Evolutionary conservation across 78 protist species (phyloP), one percentile per base, ranked within the genome.

Genomic region (Dictyostelium brefeldianum): DNA sequence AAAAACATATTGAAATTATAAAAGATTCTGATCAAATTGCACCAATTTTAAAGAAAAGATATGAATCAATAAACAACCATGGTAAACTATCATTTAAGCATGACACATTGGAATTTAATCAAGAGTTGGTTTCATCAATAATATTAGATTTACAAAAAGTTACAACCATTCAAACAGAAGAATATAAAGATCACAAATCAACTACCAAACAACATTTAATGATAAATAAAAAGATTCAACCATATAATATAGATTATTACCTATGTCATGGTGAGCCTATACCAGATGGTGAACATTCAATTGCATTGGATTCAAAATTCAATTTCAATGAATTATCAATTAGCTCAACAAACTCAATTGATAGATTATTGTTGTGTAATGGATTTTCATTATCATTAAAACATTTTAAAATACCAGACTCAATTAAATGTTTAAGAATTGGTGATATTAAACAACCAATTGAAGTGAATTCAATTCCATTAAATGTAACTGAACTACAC

Each of bases 211-310:
- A 71, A 71, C 79, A 71, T 71, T 43, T 71, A 71, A 71, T 71
- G 79, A 18, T 71, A 1, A 71, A 71, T 43, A 71, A 71, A 46
- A 71, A 41, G 7, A 43, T 71, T 20, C 79, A 71, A 71, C 50
- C 57, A n/a, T 71, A 71, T 46, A 71, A 71, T 43, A 43, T 43
- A 17, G 54, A 71, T 11, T 71, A 43, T 43, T 71, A 71, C 43
- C 43, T 71, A 20, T 71, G 57, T 43, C 79, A 71, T 71, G 79
- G 79, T 71, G 79, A 71, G n/a, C 79, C 79, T 43, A 71, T 71
- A 18, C 79, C 79, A 71, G 12, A 5, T 3, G 79, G 54, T 18
- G 54, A 27, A 5, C 41, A 51, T 41, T 43, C 50, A 4, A 25
- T 71, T 43, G 79, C 79, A 46, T 71, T 71, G 15, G 79, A 43